Evolutionary conservation across 352 stramenopile species (phyloP).

Genomic region (Aphanomyces astaci): DNA sequence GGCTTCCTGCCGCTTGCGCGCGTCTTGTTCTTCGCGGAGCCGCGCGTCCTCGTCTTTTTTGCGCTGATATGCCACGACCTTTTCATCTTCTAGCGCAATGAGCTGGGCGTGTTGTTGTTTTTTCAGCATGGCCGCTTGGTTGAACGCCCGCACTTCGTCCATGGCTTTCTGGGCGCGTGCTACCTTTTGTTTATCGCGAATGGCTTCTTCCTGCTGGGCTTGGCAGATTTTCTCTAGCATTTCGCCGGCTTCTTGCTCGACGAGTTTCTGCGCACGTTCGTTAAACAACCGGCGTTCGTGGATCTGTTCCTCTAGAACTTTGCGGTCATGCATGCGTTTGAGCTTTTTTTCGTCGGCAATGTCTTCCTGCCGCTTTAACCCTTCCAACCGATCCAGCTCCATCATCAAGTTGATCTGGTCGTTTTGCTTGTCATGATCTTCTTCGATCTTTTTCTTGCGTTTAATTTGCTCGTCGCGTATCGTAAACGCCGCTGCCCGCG

Average conservation of each 20-base stretch:
- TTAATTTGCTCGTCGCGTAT: conserved; percentile 91
- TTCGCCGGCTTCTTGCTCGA: conserved; percentile 80
- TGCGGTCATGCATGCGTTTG: conserved; percentile 69
- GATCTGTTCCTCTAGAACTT: conserved; percentile 86
- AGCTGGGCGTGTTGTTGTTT: conserved; percentile 62
- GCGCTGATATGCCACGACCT: conserved; percentile 54
- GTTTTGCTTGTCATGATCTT: conserved; percentile 85
- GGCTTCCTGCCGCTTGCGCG: conserved; percentile 51
- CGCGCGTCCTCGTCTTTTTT: conserved; percentile 66
- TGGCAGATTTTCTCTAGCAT: conserved; percentile 83
- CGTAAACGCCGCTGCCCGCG: conserved; percentile 87
- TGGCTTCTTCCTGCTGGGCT: conserved; percentile 54
- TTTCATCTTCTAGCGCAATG: conserved; percentile 70
- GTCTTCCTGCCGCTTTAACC: conserved; percentile 84
- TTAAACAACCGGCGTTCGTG: conserved; percentile 44
- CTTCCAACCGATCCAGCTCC: conserved; percentile 90
- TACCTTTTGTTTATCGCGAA: conserved; percentile 66
- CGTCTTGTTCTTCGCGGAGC: conserved; percentile 57
- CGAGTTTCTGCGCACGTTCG: conserved; percentile 51
- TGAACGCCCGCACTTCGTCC: conserved; percentile 68
- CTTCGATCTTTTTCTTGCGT: conserved; percentile 51
- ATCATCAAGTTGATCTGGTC: conserved; percentile 92
- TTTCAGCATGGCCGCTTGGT: conserved; percentile 39
- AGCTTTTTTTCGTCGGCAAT: conserved; percentile 85
- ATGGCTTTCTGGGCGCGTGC: conserved; percentile 48